Conservation (phyloP, 257 asterid species). For the Echites panduratus region DNA sequence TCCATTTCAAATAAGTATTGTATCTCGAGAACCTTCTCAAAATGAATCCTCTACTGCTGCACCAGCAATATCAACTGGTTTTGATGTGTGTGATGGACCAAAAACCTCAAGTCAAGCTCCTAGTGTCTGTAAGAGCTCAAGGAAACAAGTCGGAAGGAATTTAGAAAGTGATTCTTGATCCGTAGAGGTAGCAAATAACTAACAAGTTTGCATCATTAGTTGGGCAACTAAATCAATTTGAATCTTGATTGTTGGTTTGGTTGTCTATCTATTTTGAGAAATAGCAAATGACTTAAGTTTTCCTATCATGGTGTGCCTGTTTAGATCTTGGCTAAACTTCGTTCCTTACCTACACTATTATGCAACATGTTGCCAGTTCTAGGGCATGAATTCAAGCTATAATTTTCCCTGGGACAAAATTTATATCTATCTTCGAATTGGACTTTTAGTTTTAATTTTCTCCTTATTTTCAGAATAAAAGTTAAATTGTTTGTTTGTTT, state of each 20-base stretch:
- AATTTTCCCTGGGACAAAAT: not conserved
- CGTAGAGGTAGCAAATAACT: slow-evolving; percentile 8
- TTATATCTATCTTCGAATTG: too few relatives aligned
- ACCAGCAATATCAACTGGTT: slow-evolving; percentile 42
- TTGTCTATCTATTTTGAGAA: not conserved
- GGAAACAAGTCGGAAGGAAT: slow-evolving; percentile 47
- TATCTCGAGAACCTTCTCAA: slow-evolving; percentile 71
- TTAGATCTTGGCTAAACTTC: not conserved
- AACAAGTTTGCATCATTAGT: not conserved
- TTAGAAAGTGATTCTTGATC: slow-evolving; percentile 35
- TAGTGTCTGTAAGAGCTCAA: slow-evolving; percentile 48
- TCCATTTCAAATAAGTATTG: slow-evolving; percentile 35
- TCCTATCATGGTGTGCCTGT: not conserved
- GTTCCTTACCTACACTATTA: not conserved
- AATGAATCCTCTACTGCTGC: slow-evolving; percentile 82
- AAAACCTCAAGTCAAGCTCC: slow-evolving; percentile 57
- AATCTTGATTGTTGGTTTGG: not conserved
- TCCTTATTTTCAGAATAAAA: too few relatives aligned
- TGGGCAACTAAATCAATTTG: not conserved
- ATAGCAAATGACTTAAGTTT: not conserved
- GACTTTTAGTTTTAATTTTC: too few relatives aligned
- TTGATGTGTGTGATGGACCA: slow-evolving; percentile 56
- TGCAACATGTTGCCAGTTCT: not conserved
- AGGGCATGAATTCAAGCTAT: not conserved
- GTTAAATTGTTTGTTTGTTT: too few relatives aligned